Base-by-base conservation (phyloP, 176 grass and related monocot species). In the Rhynchospora tenuis region DNA sequence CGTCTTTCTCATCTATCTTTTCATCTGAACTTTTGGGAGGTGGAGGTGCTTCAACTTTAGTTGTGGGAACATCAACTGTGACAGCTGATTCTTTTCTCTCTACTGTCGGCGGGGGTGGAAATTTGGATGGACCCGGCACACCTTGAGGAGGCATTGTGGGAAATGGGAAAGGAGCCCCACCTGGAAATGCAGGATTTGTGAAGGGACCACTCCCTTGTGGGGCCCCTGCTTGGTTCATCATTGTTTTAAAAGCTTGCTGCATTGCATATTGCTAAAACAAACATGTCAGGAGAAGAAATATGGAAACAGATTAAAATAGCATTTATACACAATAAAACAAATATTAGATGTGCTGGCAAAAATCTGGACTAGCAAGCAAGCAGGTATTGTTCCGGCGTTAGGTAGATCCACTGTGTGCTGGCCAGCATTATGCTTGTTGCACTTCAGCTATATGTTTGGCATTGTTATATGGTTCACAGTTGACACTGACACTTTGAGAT, bases 161-260 rank as follows among this genome's bases (percentile, higher is more conserved):
- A 66, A 99, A 96, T 50, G 93, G 93, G 85, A 99, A 99, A 31
- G 91, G 89, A 33, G 80, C 85, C 82, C 89, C 91, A 7, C 82
- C 72, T 22, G 87, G 77, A 86, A 93, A 99, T 47, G 85, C 33
- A 54, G 77, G 47, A 82, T 88, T 96, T 85, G 84, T 85, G 76
- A 78, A 91, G 55, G 84, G 82, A 23, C 58, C 58, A 59, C 64
- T 77, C 60, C 79, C 73, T 84, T 85, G 81, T 75, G 89, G 87
- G 84, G 93, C 8, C 26, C 73, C 73, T 77, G 73, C 52, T 59
- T 95, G 93, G 77, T 85, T 84, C 97, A 99, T 99, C 97, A 99
- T 96, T 64, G 93, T 90, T 59, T 93, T 99, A 58, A 99, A 88
- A 84, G 91, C 93, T 91, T 99, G 97, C 56, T 99, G 81, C 81